A percentile compares a stretch with the other conserved stretches of the same genome.
Evolutionary conservation across 2,329 filamentous ascomycete genomes (phyloP).

Genomic region (Cytospora piceae): DNA sequence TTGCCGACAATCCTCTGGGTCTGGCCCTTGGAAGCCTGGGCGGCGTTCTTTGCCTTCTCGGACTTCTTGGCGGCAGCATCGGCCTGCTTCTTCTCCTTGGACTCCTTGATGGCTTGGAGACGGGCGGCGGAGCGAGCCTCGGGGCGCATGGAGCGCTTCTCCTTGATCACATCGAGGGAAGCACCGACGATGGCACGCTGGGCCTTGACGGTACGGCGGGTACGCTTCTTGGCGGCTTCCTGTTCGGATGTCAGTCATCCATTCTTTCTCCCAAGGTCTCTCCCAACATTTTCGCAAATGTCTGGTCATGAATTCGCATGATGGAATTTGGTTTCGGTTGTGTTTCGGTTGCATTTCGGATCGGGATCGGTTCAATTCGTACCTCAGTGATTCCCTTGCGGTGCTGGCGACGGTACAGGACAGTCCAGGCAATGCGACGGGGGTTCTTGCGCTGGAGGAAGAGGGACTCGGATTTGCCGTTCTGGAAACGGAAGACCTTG

Average conservation of each 20-base stretch:
- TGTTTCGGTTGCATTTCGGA: slow-evolving; percentile 18
- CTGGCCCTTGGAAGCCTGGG: slow-evolving; percentile 75
- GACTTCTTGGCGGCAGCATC: slow-evolving; percentile 94
- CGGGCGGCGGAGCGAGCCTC: slow-evolving; percentile 94
- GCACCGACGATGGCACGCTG: slow-evolving; percentile 99
- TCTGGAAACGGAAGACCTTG: slow-evolving; percentile 99
- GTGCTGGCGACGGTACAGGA: slow-evolving; percentile 97
- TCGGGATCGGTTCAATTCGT: slow-evolving; percentile 48
- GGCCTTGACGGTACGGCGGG: slow-evolving; percentile 95
- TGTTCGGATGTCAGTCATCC: slow-evolving; percentile 56
- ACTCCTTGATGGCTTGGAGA: slow-evolving; percentile 88
- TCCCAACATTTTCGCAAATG: not conserved
- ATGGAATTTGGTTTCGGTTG: slow-evolving; percentile 6
- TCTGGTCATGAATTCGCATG: slow-evolving; percentile 4
- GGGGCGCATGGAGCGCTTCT: slow-evolving; percentile 91
- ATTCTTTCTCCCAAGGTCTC: not conserved
- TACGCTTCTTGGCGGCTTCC: slow-evolving; percentile 99
- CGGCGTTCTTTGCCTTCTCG: slow-evolving; percentile 95
- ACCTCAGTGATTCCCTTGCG: slow-evolving; percentile 99
- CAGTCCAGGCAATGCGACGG: slow-evolving; percentile 98
- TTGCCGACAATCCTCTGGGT: slow-evolving; percentile 85
- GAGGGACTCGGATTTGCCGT: slow-evolving; percentile 98
- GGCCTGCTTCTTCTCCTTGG: slow-evolving; percentile 97
- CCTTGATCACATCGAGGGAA: slow-evolving; percentile 99
- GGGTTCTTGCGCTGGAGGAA: slow-evolving; percentile 99